Conservation (phyloP, 371 early-diverging fungal genomes). For the Synchytrium microbalum region DNA sequence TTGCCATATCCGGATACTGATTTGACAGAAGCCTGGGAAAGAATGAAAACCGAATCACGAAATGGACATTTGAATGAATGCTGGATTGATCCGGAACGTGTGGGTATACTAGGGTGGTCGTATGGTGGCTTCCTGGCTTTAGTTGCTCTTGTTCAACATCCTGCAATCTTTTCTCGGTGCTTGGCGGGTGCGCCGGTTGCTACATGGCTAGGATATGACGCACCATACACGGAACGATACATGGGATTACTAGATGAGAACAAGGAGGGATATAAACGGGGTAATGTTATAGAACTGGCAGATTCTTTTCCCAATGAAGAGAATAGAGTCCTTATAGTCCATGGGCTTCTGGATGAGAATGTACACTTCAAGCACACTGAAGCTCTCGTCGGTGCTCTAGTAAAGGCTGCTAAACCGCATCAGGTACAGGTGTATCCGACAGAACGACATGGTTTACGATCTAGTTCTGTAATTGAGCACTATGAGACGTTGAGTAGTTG, state of each 20-base stretch:
- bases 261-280: constrained; percentile 39
- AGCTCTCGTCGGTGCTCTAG: constrained; percentile 46
- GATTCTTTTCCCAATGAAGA: constrained; percentile 57
- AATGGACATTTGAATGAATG: constrained; percentile 7
- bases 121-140: constrained; percentile 59
- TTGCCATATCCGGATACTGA: neutral
- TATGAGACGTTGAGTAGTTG: constrained; percentile 72
- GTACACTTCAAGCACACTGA: constrained; percentile 68
- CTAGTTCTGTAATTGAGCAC: constrained; percentile 58
- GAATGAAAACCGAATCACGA: neutral
- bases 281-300: constrained; percentile 47
- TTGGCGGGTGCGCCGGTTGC: constrained; percentile 77
- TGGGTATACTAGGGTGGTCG: constrained; percentile 14
- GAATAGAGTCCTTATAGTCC: constrained; percentile 61
- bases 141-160: constrained; percentile 58
- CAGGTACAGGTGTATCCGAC: constrained; percentile 60
- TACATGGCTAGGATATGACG: constrained; percentile 46
- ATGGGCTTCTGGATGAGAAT: constrained; percentile 77
- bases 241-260: constrained; percentile 55
- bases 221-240: constrained; percentile 74
- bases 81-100: constrained; percentile 5
- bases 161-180: constrained; percentile 55
- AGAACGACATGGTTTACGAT: constrained; percentile 68
- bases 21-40: neutral
- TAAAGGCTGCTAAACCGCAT: constrained; percentile 51